Base-by-base conservation (phyloP, 1,284 basidiomycete genomes). In the Cutaneotrichosporon spelunceum region DNA sequence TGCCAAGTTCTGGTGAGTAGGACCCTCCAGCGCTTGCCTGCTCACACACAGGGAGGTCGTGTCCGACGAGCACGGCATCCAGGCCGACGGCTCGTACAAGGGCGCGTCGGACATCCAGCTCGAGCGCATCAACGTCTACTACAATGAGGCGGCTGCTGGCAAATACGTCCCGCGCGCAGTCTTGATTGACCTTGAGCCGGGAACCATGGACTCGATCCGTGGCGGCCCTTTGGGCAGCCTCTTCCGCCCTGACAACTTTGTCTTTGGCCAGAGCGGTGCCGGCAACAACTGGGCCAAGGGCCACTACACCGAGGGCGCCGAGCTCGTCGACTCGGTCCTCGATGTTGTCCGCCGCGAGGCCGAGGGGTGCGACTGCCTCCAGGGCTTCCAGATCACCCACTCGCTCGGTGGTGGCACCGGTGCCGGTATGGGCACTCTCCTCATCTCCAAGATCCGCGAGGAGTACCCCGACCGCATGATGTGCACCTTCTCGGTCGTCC, bases 1-100 rank as follows among this genome's bases (percentile, higher is more conserved):
- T 91, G 90, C 91, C 84, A 96, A 96, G 83, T 97, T 98, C 88
- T 97, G 93, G 94, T 93, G 90, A 81, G 93, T 92, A 44, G 45
- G 23, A 53, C 1, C 29, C 39, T 42, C 39, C 19, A 7, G 19
- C 16, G 6, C 6, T 19, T 7, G 16, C 39, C 8, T 19, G 27
- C 65, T 67, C 49, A 67, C 62, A 39, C 24, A 21, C 60, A 74
- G 74, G 75, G 76, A 80, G 70, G 78, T 79, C 60, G 87, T 98
- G 77, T 94, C 92, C 64, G 93, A 97, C 80, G 94, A 98, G 84
- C 94, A 98, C 81, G 92, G 92, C 77, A 93, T 97, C 80, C 91
- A 91, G 81, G 84, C 83, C 79, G 90, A 93, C 83, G 93, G 93
- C 82, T 80, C 76, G 65, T 98, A 97, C 87, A 88, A 89, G 81